Evolutionary conservation across 139 green algal genomes (phyloP), one percentile per base, ranked within the genome.

Genomic region (Bryopsis sp.): DNA sequence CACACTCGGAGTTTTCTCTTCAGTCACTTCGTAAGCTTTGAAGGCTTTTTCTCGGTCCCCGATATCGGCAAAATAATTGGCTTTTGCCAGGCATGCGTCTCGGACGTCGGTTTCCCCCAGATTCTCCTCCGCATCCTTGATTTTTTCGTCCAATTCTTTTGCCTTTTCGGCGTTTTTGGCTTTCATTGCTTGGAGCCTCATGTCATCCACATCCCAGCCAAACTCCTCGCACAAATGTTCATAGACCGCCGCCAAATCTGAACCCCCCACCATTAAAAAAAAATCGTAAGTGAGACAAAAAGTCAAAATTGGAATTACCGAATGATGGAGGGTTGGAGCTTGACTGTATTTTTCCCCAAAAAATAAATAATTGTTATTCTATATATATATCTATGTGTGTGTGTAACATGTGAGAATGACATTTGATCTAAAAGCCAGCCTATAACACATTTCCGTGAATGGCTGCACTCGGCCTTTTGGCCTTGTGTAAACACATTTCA

Each of bases 51-150:
- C 78, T 19, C 77, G 74, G 69, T 95, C 88, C 8, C 91, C 86
- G 3, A 95, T 88, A 39, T 64, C 70, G 6, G 77, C 82, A 46
- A 97, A 71, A 74, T 92, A 96, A 29, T 92, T 77, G 0, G 94
- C 94, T 75, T 93, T 93, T 3, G 87, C 91, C 5, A 86, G 74
- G 68, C 95, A 71, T 1, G 88, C 95, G 32, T 97, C 92, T 22
- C 93, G 82, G 62, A 98, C 89, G 62, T 99, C 95, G 48, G 81
- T 89, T 70, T 99, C 95, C 0, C 94, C 94, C 29, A 93, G 72
- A 70, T 97, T 98, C 58, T 94, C 92, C 78, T 97, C 83, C 36
- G 70, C 73, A 37, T 93, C 88, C 37, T 85, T 90, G 7, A 90
- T 79, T 64, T 88, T 90, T 2, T 64, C 83, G 5, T 92, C 85